A percentile compares a stretch with the other conserved stretches of the same genome.
These are phyloP conservation scores for Anisodus acutangulus DNA, from an alignment of 257 asterid genomes.

Conservation along the genomic window DNA sequence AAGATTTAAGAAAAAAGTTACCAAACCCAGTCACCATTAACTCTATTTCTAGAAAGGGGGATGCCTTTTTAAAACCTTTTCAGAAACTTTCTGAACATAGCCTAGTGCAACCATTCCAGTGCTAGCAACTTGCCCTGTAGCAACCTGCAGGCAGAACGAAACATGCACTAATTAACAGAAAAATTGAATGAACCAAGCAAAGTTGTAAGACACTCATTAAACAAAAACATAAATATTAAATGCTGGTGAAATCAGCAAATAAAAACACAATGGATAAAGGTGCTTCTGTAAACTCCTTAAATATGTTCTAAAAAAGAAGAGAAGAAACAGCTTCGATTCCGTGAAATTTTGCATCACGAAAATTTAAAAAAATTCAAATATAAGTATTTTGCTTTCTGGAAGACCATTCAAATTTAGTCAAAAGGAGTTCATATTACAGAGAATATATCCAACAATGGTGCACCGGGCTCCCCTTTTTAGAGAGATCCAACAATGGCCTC, in stretches of 20 bases:
- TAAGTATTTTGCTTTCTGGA: background rate
- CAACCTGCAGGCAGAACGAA: conserved; percentile 48
- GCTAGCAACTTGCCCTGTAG: conserved; percentile 82
- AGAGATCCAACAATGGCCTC: background rate
- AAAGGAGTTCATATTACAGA: background rate
- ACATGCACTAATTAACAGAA: background rate
- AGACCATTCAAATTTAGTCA: background rate
- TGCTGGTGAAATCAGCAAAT: background rate
- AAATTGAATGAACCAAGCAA: background rate
- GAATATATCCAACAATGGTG: background rate
- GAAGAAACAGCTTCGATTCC: background rate
- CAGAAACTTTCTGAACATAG: conserved; percentile 78
- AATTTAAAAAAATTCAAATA: background rate
- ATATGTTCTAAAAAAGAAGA: background rate
- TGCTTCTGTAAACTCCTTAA: background rate
- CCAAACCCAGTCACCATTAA: background rate
- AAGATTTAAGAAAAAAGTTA: conserved; percentile 21
- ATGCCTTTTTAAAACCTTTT: conserved; percentile 46
- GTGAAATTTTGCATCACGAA: background rate
- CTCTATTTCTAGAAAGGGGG: background rate
- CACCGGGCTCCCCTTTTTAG: background rate
- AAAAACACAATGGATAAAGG: background rate
- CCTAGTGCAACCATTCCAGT: conserved; percentile 79
- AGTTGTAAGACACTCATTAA: background rate
- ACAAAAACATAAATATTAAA: background rate